phyloP scores from a whole-genome alignment of 257 asterid species.

The Schizonepeta tenuifolia region DNA sequence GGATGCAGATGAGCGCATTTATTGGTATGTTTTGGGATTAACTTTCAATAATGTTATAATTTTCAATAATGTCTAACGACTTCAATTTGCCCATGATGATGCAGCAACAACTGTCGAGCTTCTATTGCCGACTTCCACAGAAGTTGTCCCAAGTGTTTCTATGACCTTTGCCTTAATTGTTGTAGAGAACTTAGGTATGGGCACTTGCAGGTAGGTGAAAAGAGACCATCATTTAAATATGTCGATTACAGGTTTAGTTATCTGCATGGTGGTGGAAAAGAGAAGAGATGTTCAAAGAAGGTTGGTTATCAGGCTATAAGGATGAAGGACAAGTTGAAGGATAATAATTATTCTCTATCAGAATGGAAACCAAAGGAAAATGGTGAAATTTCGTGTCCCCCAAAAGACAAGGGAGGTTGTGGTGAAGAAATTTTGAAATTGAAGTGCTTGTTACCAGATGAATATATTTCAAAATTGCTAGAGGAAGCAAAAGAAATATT shows the following conservation, averaged over 20 bases:
- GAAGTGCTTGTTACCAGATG: constrained; percentile 37
- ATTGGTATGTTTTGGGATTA: constrained; percentile 46
- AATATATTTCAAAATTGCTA: constrained; percentile 46
- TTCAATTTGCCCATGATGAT: constrained; percentile 24
- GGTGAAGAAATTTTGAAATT: constrained; percentile 45
- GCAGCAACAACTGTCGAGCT: constrained; percentile 64
- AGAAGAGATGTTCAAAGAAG: neutral
- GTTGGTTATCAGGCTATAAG: neutral
- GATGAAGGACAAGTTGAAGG: neutral
- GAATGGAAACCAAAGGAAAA: constrained; percentile 48
- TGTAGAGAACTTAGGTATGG: too few species aligned
- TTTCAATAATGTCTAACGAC: neutral
- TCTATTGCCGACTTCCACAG: constrained; percentile 61
- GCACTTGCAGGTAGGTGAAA: constrained; percentile 51
- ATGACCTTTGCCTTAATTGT: constrained; percentile 74
- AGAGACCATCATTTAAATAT: constrained; percentile 34
- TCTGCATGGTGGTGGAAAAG: constrained; percentile 60
- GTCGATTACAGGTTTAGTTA: constrained; percentile 46
- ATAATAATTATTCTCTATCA: constrained; percentile 6
- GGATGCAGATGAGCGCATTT: constrained; percentile 41
- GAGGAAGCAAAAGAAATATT: constrained; percentile 44
- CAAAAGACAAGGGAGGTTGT: constrained; percentile 50
- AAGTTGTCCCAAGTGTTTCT: constrained; percentile 60
- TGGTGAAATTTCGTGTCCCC: constrained; percentile 59
- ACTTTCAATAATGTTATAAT: neutral